Evolutionary conservation across 768 basidiomycete species (phyloP).

Genomic region (Lactarius akahatsu): DNA sequence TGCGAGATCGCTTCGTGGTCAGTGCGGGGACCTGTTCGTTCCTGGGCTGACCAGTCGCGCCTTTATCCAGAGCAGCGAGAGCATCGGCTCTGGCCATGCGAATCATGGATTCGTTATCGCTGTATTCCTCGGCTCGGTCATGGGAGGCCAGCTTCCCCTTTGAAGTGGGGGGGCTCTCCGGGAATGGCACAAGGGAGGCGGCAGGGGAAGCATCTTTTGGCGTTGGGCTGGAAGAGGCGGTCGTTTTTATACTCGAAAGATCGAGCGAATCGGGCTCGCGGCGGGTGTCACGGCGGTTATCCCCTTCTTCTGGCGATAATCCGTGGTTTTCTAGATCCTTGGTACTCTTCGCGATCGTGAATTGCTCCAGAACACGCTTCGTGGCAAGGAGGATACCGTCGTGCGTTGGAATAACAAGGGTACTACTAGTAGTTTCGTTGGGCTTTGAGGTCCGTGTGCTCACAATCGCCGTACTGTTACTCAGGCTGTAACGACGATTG

Average conservation of each 20-base stretch:
- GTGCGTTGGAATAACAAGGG: slow-evolving; percentile 20
- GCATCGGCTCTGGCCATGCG: slow-evolving; percentile 32
- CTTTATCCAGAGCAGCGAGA: slow-evolving; percentile 37
- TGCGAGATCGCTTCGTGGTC: slow-evolving; percentile 12
- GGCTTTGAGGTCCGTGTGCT: slow-evolving; percentile 26
- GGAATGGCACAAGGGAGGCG: no score
- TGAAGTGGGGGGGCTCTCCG: background rate
- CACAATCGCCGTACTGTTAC: slow-evolving; percentile 29
- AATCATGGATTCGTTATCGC: slow-evolving; percentile 30
- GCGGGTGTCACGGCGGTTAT: no score
- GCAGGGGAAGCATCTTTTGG: no score
- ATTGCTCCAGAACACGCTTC: slow-evolving; percentile 74
- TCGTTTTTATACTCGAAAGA: no score
- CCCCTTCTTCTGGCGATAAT: no score
- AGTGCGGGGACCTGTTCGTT: slow-evolving; percentile 10
- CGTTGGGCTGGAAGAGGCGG: no score
- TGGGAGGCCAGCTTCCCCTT: slow-evolving; percentile 16
- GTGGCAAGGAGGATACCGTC: slow-evolving; percentile 65
- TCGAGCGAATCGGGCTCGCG: background rate
- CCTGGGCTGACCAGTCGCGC: slow-evolving; percentile 32
- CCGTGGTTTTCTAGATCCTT: no score
- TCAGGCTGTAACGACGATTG: slow-evolving; percentile 56
- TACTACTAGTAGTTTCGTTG: slow-evolving; percentile 1
- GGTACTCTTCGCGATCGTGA: slow-evolving; percentile 12
- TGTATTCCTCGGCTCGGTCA: slow-evolving; percentile 13